Evolutionary conservation across 176 grass and related monocot genomes (phyloP), one percentile per base, ranked within the genome.

Genomic region (Tuctoria greenei): DNA sequence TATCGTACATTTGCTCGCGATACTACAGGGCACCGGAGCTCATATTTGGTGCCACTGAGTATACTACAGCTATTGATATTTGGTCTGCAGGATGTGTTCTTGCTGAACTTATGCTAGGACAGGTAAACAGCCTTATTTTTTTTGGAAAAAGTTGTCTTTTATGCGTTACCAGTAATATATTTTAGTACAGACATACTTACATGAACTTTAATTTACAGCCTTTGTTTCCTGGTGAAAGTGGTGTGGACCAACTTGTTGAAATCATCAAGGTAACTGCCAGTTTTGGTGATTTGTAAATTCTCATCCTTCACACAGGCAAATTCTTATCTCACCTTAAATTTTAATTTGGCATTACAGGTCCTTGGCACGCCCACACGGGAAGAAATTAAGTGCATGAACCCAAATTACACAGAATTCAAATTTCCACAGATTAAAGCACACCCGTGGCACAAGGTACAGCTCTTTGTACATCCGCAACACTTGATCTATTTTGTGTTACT

Each of bases 321-420:
- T 35, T 36, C 38, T 90, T 25, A 76, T 23, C 55, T 58, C 6
- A 24, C 31, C 36, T 42, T 23, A 14, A 59, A 64, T 75, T 64
- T 31, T 75, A 9, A 34, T 71, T 73, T 20, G 67, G 31, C 44
- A n/a, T 69, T 68, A 27, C 89, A 93, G 91, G 81, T 90, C 36
- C 77, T 93, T 67, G 91, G 91, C 38, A 93, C 91, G 18, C 91
- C 87, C 4, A 93, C 91, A 51, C 90, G 91, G 58, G 91, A 93
- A 72, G 91, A 93, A 80, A 93, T 93, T 61, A 93, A 93, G 82
- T 93, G 91, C 84, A 93, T 93, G 91, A 93, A 93, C 58, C 91
- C 91, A 21, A 93, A 93, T 16, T 93, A 93, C 25, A 90, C 84
- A 0, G 91, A 93, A 72, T 93, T 89, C 41, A 93, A 87, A 36